Conservation (phyloP, 129 eudicot genomes). For the Kitagawia praeruptora region DNA sequence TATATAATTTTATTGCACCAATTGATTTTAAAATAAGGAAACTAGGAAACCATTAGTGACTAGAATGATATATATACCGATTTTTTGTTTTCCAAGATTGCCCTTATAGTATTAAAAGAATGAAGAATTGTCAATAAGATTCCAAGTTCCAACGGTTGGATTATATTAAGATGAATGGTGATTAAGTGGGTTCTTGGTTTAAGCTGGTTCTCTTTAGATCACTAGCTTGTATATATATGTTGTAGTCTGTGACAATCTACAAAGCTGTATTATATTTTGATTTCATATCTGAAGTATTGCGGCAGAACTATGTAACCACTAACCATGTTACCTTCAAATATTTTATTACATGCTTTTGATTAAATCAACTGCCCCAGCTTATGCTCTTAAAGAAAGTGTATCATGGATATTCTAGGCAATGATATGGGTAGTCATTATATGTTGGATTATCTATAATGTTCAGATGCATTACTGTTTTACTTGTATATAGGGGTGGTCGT, state of each 20-base stretch:
- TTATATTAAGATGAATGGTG: too few relatives aligned
- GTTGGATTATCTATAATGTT: not conserved
- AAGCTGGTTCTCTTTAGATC: too few relatives aligned
- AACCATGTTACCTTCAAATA: not conserved
- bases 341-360: not conserved
- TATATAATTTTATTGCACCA: too few relatives aligned
- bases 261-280: not conserved
- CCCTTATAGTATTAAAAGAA: too few relatives aligned
- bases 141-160: too few relatives aligned
- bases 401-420: not conserved
- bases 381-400: not conserved
- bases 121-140: too few relatives aligned
- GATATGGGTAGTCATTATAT: not conserved
- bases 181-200: too few relatives aligned
- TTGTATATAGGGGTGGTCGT: slow-evolving; percentile 78
- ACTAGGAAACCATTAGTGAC: too few relatives aligned
- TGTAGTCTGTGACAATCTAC: not conserved
- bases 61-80: too few relatives aligned
- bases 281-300: not conserved
- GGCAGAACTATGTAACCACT: not conserved
- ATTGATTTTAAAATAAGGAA: too few relatives aligned
- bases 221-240: not conserved
- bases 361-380: not conserved
- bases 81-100: too few relatives aligned
- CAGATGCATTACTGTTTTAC: not conserved